Base-by-base conservation (phyloP, 2,329 filamentous ascomycete genomes). In the Tricladium varicosporioides region DNA sequence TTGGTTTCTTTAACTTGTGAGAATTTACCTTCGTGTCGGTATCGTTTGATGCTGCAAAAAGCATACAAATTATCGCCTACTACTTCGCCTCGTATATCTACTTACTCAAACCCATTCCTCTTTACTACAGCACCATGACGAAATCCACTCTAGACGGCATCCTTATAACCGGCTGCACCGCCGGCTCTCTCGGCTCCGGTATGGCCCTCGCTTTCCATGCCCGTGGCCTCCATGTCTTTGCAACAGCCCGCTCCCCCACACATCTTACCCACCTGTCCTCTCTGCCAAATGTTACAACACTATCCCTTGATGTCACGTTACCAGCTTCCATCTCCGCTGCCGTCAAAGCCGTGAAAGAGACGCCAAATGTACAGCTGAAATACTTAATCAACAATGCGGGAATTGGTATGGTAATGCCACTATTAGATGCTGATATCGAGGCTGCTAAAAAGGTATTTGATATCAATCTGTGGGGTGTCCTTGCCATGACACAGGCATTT, bases 351-450 rank as follows among this genome's bases (percentile, higher is more conserved):
- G 68, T 78, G 31, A 40, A 40, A n/a, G 53, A 64, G 5, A 50
- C 52, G 11, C 71, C 72, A 0, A 72, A 67, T 19, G 71, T 71
- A 15, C 70, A 59, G 19, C 67, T 78, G 11, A 72, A 77, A 55
- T 70, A 60, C 18, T 67, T 77, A 5, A 65, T 77, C 54, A 78
- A 78, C 63, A 78, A 77, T 64, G 71, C 75, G 2, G 75, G 72
- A 5, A 59, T 65, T 16, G 68, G 9, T 53, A 48, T 27, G 55
- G 55, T 40, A n/a, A 65, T 69, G 58, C 69, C 71, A 5, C 56
- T 73, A 1, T 56, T 70, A 10, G 71, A 73, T 56, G 60, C 60
- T 10, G 61, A 66, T 11, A 22, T 70, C 4, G 57, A 60, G 15
- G 57, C 60, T n/a, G 62, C 69, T 2, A 62, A 63, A 40, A 61